These are phyloP conservation scores for Blakeslea trispora DNA, from an alignment of 371 early-diverging fungal species.

Conservation along the genomic window DNA sequence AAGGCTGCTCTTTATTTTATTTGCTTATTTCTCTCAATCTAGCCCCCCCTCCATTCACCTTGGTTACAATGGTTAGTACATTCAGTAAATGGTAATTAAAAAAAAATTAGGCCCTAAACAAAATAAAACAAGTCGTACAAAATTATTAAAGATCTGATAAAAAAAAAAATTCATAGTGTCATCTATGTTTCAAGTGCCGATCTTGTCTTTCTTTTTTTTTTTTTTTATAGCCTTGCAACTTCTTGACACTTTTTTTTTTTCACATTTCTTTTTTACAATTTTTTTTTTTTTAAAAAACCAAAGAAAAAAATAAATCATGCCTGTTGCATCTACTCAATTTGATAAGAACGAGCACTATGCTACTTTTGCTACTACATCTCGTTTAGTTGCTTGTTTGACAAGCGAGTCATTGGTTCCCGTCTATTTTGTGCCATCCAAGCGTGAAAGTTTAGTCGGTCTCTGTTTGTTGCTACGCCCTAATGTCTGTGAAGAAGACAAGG, in stretches of 20 bases:
- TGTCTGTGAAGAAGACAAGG: slow-evolving; percentile 5
- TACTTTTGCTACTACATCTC: slow-evolving; percentile 60
- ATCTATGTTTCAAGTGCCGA: neutral
- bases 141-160: too few relatives aligned
- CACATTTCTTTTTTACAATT: slow-evolving; percentile 7
- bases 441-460: slow-evolving; percentile 18
- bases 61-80: too few relatives aligned
- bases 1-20: too few relatives aligned
- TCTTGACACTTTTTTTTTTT: neutral
- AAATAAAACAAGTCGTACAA: too few relatives aligned
- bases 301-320: slow-evolving; percentile 17
- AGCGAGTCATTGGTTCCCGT: slow-evolving; percentile 59
- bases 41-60: too few relatives aligned
- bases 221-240: neutral
- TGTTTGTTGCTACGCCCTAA: slow-evolving; percentile 27
- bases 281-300: slow-evolving; percentile 1
- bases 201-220: neutral
- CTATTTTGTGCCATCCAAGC: slow-evolving; percentile 32
- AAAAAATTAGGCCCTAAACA: too few relatives aligned
- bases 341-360: slow-evolving; percentile 42
- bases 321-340: slow-evolving; percentile 22
- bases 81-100: too few relatives aligned
- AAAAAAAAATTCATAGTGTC: too few relatives aligned
- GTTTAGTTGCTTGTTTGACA: slow-evolving; percentile 60
- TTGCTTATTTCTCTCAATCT: too few relatives aligned